Evolutionary conservation across 176 grass and related monocot genomes (phyloP), one percentile per base, ranked within the genome.

Genomic region (Coix lacrymajobi): DNA sequence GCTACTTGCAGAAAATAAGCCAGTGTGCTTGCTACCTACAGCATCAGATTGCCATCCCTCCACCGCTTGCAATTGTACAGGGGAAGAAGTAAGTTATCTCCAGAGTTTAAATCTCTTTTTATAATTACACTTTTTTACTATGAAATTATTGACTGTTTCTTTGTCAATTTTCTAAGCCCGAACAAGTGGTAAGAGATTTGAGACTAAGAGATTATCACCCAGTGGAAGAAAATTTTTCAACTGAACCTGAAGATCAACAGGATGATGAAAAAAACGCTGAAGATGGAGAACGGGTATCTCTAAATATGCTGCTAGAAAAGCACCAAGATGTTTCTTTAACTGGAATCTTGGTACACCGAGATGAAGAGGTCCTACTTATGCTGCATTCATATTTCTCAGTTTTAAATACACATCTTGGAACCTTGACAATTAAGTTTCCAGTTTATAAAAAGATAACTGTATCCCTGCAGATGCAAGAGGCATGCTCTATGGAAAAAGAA

Each of bases 31-130:
- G 45, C 4, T 69, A 61, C 43, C 79, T 40, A 10, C 66, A 58
- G 20, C 74, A 40, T 68, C 52, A 51, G 39, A 73, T 67, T 77
- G 44, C 41, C 79, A 76, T 43, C 79, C 75, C 1, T 62, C 84
- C 11, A 90, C 69, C 72, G 49, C 76, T 90, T 96, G 73, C 34
- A 16, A 67, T 71, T 78, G 63, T 61, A 80, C 38, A 61, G 70
- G 78, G 89, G 93, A 94, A 65, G 85, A 90, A 83, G 96, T 99
- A 92, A 39, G 77, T 25, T 65, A 19, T 78, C 17, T 15, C 73
- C 43, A 34, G 15, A 61, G 12, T 33, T 60, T 60, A 61, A 39
- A 31, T 79, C 31, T 79, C 12, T 10, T n/a, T 79, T 41, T 46
- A 46, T 9, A 69, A 16, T 34, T 10, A 1, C 43, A 9, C 6